Evolutionary conservation across 495 filamentous ascomycete species (phyloP).

Genomic region (Amorphotheca resinae): DNA sequence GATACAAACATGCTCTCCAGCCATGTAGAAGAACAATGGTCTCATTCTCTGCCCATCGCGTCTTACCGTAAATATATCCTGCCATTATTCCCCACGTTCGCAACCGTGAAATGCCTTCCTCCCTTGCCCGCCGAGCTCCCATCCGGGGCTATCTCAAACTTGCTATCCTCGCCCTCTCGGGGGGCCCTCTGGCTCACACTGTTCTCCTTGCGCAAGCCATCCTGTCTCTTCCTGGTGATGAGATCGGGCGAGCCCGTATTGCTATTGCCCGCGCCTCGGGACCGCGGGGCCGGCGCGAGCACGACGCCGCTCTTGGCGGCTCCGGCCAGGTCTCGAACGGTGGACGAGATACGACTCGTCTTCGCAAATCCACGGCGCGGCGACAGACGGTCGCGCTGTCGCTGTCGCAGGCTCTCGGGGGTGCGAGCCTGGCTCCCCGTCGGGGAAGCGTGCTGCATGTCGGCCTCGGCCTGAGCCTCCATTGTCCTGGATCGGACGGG

Average conservation of each 20-base stretch:
- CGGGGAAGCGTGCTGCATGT: conserved; percentile 8
- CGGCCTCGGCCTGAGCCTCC: conserved; percentile 11
- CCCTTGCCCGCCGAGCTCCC: conserved; percentile 31
- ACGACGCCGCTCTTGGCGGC: conserved; percentile 6
- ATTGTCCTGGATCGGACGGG: conserved; percentile 6
- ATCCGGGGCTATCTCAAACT: conserved; percentile 37
- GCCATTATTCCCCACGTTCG: conserved; percentile 87
- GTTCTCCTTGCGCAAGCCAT: conserved; percentile 19
- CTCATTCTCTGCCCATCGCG: conserved; percentile 5
- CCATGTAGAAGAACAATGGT: conserved; percentile 2
- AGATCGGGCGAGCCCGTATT: conserved; percentile 6
- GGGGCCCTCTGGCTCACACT: conserved; percentile 14
- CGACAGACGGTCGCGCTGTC: conserved; percentile 20
- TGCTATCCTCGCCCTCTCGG: conserved; percentile 22
- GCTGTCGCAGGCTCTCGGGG: conserved; percentile 19
- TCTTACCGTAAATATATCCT: conserved; percentile 87
- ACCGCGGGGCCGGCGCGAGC: conserved; percentile 12
- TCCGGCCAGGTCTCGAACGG: conserved; percentile 6
- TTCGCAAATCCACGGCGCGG: conserved; percentile 16
- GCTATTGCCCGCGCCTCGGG: conserved; percentile 6
- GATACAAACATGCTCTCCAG: background rate
- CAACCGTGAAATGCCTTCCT: conserved; percentile 81
- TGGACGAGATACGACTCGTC: background rate
- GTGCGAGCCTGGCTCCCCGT: conserved; percentile 7
- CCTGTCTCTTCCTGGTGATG: conserved; percentile 14